Evolutionary conservation across 169 alveolate species (phyloP).

Genomic region (Plasmodium gonderi): DNA sequence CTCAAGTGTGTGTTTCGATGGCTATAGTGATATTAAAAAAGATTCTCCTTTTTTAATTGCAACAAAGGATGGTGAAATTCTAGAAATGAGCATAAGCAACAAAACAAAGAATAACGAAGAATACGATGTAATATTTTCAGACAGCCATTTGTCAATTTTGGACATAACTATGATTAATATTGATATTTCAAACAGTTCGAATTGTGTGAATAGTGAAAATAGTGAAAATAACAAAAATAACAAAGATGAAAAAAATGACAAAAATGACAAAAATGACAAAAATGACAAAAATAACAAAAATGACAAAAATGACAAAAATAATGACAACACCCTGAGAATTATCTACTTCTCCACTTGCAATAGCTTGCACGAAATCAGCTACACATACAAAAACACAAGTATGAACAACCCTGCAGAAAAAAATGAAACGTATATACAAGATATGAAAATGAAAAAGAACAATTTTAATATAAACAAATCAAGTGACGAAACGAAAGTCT

Average conservation of each 20-base stretch:
- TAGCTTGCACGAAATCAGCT: slow-evolving; percentile 71
- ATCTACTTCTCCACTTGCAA: slow-evolving; percentile 65
- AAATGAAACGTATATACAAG: background rate
- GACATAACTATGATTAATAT: slow-evolving; percentile 51
- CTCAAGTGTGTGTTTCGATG: slow-evolving; percentile 46
- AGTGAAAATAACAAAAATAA: too few species aligned
- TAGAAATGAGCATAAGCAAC: slow-evolving; percentile 64
- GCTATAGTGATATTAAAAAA: slow-evolving; percentile 31
- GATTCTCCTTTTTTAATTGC: slow-evolving; percentile 32
- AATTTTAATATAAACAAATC: background rate
- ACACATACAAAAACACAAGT: slow-evolving; percentile 21
- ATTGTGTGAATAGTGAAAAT: too few species aligned
- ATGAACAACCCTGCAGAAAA: slow-evolving; percentile 8
- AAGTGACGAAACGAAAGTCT: slow-evolving; percentile 54
- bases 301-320: background rate
- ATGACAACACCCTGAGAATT: slow-evolving; percentile 32
- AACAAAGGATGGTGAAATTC: slow-evolving; percentile 64
- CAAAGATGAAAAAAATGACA: too few species aligned
- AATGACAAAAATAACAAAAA: too few species aligned
- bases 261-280: too few species aligned
- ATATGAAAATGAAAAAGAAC: background rate
- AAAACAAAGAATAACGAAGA: slow-evolving; percentile 50
- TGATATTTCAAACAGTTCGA: background rate
- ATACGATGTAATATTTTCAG: slow-evolving; percentile 25
- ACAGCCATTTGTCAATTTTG: slow-evolving; percentile 25